These are phyloP conservation scores for Paspalum vaginatum DNA, from an alignment of 176 grass and related monocot species.

Conservation along the genomic window DNA sequence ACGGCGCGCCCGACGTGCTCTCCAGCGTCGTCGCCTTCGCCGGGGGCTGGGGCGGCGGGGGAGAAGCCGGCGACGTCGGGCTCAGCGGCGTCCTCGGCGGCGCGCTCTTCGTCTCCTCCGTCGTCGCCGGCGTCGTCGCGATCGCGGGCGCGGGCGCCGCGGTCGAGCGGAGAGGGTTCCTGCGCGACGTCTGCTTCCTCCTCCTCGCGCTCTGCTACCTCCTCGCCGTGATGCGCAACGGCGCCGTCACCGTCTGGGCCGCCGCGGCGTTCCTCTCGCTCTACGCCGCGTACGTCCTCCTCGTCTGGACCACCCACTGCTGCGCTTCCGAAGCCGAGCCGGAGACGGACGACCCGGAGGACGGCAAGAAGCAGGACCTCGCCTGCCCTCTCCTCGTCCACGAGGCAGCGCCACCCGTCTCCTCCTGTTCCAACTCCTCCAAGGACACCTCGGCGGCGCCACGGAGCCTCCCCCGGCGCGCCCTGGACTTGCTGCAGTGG, in stretches of 20 bases:
- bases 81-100: constrained; percentile 72
- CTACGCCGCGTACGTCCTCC: constrained; percentile 68
- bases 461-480: not conserved
- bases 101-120: constrained; percentile 76
- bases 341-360: not conserved
- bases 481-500: constrained; percentile 35
- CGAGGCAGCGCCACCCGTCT: not conserved
- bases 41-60: too few relatives aligned
- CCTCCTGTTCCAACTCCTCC: not conserved
- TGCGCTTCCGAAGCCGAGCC: not conserved
- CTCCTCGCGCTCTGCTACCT: constrained; percentile 64
- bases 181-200: constrained; percentile 71
- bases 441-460: not conserved
- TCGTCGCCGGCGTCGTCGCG: constrained; percentile 67
- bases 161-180: constrained; percentile 60
- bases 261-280: constrained; percentile 73
- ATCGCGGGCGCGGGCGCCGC: not conserved
- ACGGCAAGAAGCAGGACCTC: not conserved
- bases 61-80: too few relatives aligned
- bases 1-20: constrained; percentile 86
- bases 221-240: constrained; percentile 60
- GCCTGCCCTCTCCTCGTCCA: constrained; percentile 34
- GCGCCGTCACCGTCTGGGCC: constrained; percentile 60
- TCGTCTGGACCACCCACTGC: constrained; percentile 69
- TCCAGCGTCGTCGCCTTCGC: constrained; percentile 81